Conservation (phyloP, 2,329 filamentous ascomycete species). For the Teratosphaeria gauchensis region DNA sequence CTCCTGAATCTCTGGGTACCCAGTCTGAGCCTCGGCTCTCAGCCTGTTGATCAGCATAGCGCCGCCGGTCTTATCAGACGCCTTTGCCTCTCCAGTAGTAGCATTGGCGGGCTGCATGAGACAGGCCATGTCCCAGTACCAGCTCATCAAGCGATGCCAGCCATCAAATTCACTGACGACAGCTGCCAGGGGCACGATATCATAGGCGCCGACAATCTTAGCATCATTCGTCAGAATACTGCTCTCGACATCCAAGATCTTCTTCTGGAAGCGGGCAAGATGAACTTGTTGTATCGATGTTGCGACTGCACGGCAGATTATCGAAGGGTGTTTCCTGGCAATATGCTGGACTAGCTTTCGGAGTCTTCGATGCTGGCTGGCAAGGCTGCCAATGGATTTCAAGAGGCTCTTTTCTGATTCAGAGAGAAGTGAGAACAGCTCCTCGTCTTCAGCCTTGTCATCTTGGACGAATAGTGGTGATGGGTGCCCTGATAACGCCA, state of each 20-base stretch:
- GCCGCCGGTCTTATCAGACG: slow-evolving; percentile 16
- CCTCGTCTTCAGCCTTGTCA: slow-evolving; percentile 3
- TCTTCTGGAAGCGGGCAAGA: slow-evolving; percentile 69
- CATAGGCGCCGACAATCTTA: slow-evolving; percentile 75
- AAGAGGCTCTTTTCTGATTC: slow-evolving; percentile 78
- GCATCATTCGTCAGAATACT: slow-evolving; percentile 68
- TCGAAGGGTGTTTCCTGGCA: slow-evolving; percentile 61
- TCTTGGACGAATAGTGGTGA: slow-evolving; percentile 67
- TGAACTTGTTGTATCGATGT: slow-evolving; percentile 66
- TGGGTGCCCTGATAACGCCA: slow-evolving; percentile 88
- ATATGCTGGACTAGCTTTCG: slow-evolving; percentile 58
- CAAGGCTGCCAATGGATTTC: slow-evolving; percentile 64
- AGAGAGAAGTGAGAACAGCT: slow-evolving; percentile 46
- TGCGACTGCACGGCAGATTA: slow-evolving; percentile 79
- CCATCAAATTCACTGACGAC: slow-evolving; percentile 76
- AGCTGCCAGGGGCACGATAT: slow-evolving; percentile 82
- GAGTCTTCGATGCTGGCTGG: slow-evolving; percentile 65
- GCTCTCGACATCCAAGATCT: slow-evolving; percentile 75
- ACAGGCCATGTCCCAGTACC: slow-evolving; percentile 65
- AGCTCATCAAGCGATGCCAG: slow-evolving; percentile 77
- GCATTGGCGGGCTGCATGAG: slow-evolving; percentile 49
- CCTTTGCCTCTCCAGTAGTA: background rate
- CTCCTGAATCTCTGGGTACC: slow-evolving; percentile 76
- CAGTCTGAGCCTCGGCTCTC: slow-evolving; percentile 68
- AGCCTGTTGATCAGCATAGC: slow-evolving; percentile 69